phyloP scores from a whole-genome alignment of 371 early-diverging fungal species.

The Rhizopus delemar region DNA sequence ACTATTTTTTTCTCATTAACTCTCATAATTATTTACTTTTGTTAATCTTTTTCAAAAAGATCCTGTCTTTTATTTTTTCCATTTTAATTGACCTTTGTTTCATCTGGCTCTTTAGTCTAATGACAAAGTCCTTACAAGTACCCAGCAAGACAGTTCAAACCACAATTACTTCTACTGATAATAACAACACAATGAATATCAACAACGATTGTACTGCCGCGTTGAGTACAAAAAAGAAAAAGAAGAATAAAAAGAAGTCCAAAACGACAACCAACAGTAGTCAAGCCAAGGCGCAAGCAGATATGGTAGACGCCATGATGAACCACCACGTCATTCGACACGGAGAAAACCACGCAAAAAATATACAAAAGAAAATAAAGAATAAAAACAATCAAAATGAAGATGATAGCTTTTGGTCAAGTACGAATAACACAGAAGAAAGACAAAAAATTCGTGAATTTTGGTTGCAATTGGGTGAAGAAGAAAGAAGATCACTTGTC shows the following conservation, averaged over 20 bases:
- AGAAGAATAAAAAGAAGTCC: conserved; percentile 25
- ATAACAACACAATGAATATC: not conserved
- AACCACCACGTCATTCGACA: conserved; percentile 31
- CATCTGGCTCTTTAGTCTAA: conserved; percentile 28
- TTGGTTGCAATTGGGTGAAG: conserved; percentile 86
- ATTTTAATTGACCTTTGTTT: conserved; percentile 24
- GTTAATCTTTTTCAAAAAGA: conserved; percentile 6
- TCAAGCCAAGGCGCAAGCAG: conserved; percentile 20
- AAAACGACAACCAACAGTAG: not conserved
- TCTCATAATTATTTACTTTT: not conserved
- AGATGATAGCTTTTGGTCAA: conserved; percentile 65
- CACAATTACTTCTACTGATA: not conserved
- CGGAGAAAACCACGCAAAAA: conserved; percentile 18
- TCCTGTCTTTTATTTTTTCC: conserved; percentile 24
- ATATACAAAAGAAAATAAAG: conserved; percentile 5
- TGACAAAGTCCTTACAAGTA: conserved; percentile 33
- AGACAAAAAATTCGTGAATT: conserved; percentile 84
- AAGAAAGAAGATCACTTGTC: conserved; percentile 81
- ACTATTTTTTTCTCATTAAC: not conserved
- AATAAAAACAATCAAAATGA: conserved; percentile 10
- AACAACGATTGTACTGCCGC: conserved; percentile 19
- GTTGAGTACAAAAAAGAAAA: conserved; percentile 22
- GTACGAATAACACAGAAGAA: conserved; percentile 76
- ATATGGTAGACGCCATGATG: conserved; percentile 36
- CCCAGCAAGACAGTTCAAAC: conserved; percentile 6